phyloP scores from a whole-genome alignment of 2,329 filamentous ascomycete species.

The Fusarium nisikadoi region DNA sequence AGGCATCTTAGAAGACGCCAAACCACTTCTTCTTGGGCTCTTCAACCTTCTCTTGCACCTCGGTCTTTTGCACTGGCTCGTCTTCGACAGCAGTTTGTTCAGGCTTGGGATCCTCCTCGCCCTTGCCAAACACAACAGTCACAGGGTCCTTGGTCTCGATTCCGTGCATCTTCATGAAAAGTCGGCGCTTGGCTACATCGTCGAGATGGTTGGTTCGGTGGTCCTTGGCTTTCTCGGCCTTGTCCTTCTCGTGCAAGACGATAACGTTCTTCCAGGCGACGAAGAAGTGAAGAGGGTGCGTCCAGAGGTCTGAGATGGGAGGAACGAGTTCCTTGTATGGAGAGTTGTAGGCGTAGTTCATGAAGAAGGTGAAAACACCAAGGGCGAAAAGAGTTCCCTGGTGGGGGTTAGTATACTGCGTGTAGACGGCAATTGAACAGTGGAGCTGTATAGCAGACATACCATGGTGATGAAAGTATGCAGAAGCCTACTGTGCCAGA shows the following conservation, averaged over 20 bases:
- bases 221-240: slow-evolving; percentile 74
- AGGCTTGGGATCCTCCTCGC: slow-evolving; percentile 49
- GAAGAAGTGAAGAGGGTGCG: slow-evolving; percentile 75
- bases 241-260: slow-evolving; percentile 78
- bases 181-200: slow-evolving; percentile 86
- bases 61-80: slow-evolving; percentile 47
- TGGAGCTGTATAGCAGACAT: slow-evolving; percentile 44
- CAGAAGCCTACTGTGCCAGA: slow-evolving; percentile 79
- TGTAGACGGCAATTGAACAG: neutral
- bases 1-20: slow-evolving; percentile 74
- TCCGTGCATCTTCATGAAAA: slow-evolving; percentile 88
- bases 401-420: slow-evolving; percentile 2
- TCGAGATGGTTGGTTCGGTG: slow-evolving; percentile 79
- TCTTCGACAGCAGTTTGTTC: slow-evolving; percentile 50
- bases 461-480: slow-evolving; percentile 89
- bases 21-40: slow-evolving; percentile 78
- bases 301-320: slow-evolving; percentile 72
- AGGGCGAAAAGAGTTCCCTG: slow-evolving; percentile 75
- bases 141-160: slow-evolving; percentile 72
- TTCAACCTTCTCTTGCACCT: slow-evolving; percentile 45
- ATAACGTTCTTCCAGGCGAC: slow-evolving; percentile 76
- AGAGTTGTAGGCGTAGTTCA: slow-evolving; percentile 82
- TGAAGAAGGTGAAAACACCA: slow-evolving; percentile 76
- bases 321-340: slow-evolving; percentile 85
- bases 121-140: slow-evolving; percentile 56